Percentiles rank a stretch among this genome's conserved stretches.
Conservation (phyloP, 2,329 filamentous ascomycete genomes). For the Bipolaris sorokiniana region DNA sequence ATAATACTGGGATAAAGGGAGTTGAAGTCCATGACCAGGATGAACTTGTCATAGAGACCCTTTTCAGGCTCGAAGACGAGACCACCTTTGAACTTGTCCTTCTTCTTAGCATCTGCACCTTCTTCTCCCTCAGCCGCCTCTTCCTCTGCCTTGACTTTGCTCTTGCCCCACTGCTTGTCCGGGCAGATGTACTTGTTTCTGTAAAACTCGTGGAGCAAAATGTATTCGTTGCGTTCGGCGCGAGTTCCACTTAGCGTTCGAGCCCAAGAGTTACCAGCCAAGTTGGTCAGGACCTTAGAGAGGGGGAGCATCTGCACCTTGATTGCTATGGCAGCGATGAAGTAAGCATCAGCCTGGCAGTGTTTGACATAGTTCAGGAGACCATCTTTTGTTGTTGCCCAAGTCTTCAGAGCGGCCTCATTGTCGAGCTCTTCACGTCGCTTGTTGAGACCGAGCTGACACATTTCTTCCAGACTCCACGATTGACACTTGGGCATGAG, state of each 20-base stretch:
- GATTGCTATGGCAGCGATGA: conserved; percentile 87
- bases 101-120: conserved; percentile 82
- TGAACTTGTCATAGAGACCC: conserved; percentile 96
- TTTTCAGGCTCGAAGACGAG: conserved; percentile 98
- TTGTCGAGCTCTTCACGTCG: conserved; percentile 84
- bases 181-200: conserved; percentile 98
- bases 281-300: conserved; percentile 92
- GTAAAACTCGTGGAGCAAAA: conserved; percentile 95
- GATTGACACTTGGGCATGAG: conserved; percentile 97
- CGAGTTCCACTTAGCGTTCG: conserved; percentile 93
- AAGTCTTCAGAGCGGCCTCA: conserved; percentile 83
- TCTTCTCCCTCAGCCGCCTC: conserved; percentile 73
- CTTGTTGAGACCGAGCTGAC: conserved; percentile 81
- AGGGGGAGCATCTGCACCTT: conserved; percentile 90
- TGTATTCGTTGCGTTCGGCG: conserved; percentile 98
- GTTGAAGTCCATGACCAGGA: conserved; percentile 99
- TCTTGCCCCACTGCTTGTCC: conserved; percentile 85
- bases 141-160: conserved; percentile 74
- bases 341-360: conserved; percentile 94
- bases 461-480: conserved; percentile 98
- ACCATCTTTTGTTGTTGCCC: conserved; percentile 82
- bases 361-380: conserved; percentile 93
- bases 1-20: conserved; percentile 98
- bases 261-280: conserved; percentile 98
- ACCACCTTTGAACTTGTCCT: conserved; percentile 98